Evolutionary conservation across 2,329 filamentous ascomycete species (phyloP), one percentile per base, ranked within the genome.

Genomic region (Aspergillus melleus): DNA sequence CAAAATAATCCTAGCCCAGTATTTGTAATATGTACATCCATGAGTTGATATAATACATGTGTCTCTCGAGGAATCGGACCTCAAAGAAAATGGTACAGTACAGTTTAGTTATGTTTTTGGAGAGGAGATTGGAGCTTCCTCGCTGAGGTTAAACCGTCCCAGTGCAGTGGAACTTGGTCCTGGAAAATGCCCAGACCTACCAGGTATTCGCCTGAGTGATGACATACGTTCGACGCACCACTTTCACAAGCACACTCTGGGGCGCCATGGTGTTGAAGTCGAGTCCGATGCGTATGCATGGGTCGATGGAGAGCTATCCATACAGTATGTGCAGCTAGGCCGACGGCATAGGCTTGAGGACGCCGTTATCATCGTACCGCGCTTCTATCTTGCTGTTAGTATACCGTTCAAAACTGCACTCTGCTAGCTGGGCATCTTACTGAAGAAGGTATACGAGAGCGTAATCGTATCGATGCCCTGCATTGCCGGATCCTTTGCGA

Each of bases 391-490:
- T 36, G 22, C 16, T 10, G 64, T 85, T 64, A 84, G 77, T 64
- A 69, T 52, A 47, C 22, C 20, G 54, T 36, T 16, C 1, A 22
- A 14, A 44, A 49, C n/a, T 49, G 46, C n/a, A 22, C 29, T 19
- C 6, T 24, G 42, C 11, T 26, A 20, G 20, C 14, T 26, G 26
- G 36, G 22, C 9, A n/a, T 59, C 91, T 82, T 81, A 96, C 92
- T 99, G 77, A 99, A 99, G 75, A 99, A 99, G 0, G 95, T 99
- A 79, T 99, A 99, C 68, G 89, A 96, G 71, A 99, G 77, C 36
- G 95, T 99, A 57, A 99, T 92, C 2, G 93, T 96, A 79, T 97
- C 92, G 63, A 99, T 91, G 0, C 90, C 90, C 77, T 86, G 91
- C 94, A 97, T 98, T 65, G 90, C 93, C 54, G 94, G 81, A 76